Base-by-base conservation (phyloP, 495 filamentous ascomycete genomes). In the Pyrenopolyporus hunteri region DNA sequence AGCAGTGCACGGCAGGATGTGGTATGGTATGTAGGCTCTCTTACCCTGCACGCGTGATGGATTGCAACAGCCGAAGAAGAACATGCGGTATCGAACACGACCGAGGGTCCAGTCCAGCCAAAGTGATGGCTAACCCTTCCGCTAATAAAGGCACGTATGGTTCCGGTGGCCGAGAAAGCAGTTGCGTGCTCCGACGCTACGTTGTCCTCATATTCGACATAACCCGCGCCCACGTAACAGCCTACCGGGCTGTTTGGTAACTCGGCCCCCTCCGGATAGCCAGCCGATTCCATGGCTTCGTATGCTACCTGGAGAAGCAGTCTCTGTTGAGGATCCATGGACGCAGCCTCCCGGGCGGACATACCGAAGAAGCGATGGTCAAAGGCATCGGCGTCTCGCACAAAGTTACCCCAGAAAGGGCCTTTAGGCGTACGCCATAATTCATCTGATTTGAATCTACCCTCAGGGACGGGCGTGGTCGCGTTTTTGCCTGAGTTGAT, bases 21-120 rank as follows among this genome's bases (percentile, higher is more conserved):
- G 28, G n/a, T 10, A 4, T 1, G 9, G 13, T 8, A 9, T 14
- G 5, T n/a, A 16, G 17, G 8, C 19, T 17, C 10, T 1, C 19
- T n/a, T 49, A 49, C 45, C 49, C 76, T 76, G 5, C 73, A 69
- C 5, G 75, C 79, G 48, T 60, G 57, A 51, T 81, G 75, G n/a
- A 81, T 53, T 0, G 79, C 79, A 4, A 78, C 64, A 4, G 83
- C 64, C 29, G 72, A 76, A 0, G 77, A 79, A 7, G 78, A 81
- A 29, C 82, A 84, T 1, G 82, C 82, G 0, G 80, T 83, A 47
- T 84, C 81, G 11, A 83, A 75, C 0, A 78, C 80, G 63, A 81
- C 70, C 0, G 72, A 74, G 0, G 80, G 79, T 0, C 81, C 81
- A 9, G 75, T 73, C 76, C 75, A 80, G 19, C 82, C 75, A 37